Base-by-base conservation (phyloP, 2,329 filamentous ascomycete genomes). In the Cordyceps fumosorosea region DNA sequence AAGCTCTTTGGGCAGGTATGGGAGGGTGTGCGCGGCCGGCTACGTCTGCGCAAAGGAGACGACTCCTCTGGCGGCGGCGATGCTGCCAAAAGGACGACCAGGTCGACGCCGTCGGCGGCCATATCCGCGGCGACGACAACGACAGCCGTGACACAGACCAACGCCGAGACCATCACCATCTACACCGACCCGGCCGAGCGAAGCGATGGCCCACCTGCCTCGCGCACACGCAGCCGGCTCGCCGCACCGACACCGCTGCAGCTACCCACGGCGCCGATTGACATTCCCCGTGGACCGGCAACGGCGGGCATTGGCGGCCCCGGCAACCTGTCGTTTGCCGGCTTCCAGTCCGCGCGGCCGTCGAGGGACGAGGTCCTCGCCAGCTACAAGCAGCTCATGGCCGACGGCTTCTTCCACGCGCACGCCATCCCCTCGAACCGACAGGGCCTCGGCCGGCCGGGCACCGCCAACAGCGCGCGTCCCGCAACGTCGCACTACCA, bases 381-480 rank as follows among this genome's bases (percentile, higher is more conserved):
- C 64, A 84, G 76, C 68, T 86, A 86, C 70, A 80, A 84, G 65
- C 74, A 81, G 66, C 77, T 86, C 62, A 76, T 85, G 66, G 78
- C 81, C 2, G 78, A 78, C 6, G 83, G 83, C 63, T 86, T 86
- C 77, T 86, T 86, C 70, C 76, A 79, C 53, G 75, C 80, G 26
- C 82, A 84, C 65, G 82, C 83, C 58, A 85, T 85, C 64, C 80
- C 82, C 64, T 84, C 82, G 5, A 83, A 81, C 1, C 76, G 83
- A 3, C 80, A 81, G 68, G 79, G 75, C 61, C 26, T 56, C 50
- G 57, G 59, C 50, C 56, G 53, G 47, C 48, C 62, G 12, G 18
- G 34, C 34, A 37, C 34, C 40, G 40, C 16, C 40, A 7, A 18
- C 40, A n/a, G 40, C 18, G 40, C 16, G 40, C 40, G 18, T 8